These are phyloP conservation scores for Aleurites moluccanus DNA, from an alignment of 441 rosid species.

Conservation along the genomic window DNA sequence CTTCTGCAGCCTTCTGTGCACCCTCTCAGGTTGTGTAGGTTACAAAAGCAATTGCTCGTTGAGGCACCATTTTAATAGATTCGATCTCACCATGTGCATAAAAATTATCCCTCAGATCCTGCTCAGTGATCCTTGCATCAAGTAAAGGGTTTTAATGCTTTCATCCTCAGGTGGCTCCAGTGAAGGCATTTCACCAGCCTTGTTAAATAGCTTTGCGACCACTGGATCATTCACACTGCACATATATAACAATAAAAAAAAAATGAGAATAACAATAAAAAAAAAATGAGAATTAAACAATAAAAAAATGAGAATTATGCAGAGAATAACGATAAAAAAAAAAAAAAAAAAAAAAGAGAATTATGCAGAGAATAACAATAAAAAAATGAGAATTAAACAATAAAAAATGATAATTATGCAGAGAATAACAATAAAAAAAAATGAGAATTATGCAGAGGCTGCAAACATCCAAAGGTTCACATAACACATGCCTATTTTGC, in stretches of 20 bases:
- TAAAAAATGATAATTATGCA: neutral
- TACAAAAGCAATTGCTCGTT: slow-evolving; percentile 89
- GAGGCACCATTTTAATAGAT: slow-evolving; percentile 76
- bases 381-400: neutral
- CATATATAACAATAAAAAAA: neutral
- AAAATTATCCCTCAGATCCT: slow-evolving; percentile 82
- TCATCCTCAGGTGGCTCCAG: slow-evolving; percentile 89
- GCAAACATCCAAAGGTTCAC: neutral
- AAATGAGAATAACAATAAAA: too few relatives aligned
- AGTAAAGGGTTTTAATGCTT: slow-evolving; percentile 90
- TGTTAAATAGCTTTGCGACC: slow-evolving; percentile 80
- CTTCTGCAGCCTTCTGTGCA: slow-evolving; percentile 93
- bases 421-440: too few relatives aligned
- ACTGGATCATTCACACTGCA: slow-evolving; percentile 91
- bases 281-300: too few relatives aligned
- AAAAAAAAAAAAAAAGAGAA: too few relatives aligned
- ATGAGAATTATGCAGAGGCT: neutral
- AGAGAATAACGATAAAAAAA: too few relatives aligned
- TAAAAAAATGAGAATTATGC: too few relatives aligned
- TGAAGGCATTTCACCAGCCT: slow-evolving; percentile 97
- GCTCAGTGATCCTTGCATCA: slow-evolving; percentile 80
- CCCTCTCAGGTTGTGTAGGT: slow-evolving; percentile 93
- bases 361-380: too few relatives aligned
- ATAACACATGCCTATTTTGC: neutral
- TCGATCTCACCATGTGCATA: slow-evolving; percentile 96